phyloP scores from a whole-genome alignment of 495 filamentous ascomycete genomes.

The Hypoxylon trugodes region DNA sequence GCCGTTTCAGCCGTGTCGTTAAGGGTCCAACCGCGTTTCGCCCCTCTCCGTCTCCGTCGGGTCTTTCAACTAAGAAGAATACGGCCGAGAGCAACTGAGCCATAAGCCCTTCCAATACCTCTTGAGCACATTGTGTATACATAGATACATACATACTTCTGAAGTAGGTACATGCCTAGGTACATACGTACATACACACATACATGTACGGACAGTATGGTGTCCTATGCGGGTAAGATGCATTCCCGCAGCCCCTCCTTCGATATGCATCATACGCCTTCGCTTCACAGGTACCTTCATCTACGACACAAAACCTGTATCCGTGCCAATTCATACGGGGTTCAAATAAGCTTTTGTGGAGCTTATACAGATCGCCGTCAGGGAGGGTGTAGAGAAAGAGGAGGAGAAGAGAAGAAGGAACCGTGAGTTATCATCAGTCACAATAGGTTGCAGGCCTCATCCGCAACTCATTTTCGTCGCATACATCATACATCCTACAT shows the following conservation, averaged over 20 bases:
- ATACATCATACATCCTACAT: constrained; percentile 5
- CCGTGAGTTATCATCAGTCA: constrained; percentile 9
- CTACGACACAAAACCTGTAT: constrained; percentile 5
- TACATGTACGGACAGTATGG: no score
- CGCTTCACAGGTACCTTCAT: not conserved
- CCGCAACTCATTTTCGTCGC: not conserved
- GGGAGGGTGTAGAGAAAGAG: constrained; percentile 9
- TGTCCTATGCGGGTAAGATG: no score
- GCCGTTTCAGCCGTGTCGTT: constrained; percentile 14
- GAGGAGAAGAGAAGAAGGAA: no score
- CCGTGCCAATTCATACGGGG: constrained; percentile 28
- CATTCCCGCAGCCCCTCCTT: constrained; percentile 11
- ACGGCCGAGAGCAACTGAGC: constrained; percentile 14
- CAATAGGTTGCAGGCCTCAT: constrained; percentile 14
- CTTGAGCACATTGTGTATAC: not conserved
- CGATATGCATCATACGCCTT: not conserved
- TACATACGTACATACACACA: no score
- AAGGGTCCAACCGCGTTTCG: constrained; percentile 14
- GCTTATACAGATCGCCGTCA: constrained; percentile 31
- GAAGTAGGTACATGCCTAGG: no score
- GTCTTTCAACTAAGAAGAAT: constrained; percentile 16
- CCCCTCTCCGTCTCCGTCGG: constrained; percentile 7
- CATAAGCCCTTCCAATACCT: constrained; percentile 24
- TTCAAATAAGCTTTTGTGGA: constrained; percentile 49
- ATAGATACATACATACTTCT: no score